Conservation (phyloP, 2,329 filamentous ascomycete genomes). For the Karstenula rhodostoma region DNA sequence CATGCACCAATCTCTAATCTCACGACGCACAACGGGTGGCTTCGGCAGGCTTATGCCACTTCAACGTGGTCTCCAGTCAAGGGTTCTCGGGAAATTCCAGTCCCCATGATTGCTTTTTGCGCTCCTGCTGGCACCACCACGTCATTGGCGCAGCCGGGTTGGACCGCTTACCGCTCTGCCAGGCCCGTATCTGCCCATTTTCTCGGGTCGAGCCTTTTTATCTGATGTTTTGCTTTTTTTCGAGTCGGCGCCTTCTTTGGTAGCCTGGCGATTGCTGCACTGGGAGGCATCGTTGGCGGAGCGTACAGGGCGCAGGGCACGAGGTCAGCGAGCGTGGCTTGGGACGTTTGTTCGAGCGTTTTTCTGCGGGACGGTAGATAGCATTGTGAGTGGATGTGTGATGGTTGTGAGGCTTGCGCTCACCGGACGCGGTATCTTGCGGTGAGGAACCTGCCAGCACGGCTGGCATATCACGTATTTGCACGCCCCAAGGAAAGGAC, state of each 20-base stretch:
- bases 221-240: conserved; percentile 4
- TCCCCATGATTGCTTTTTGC: conserved; percentile 7
- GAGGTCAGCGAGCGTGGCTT: neutral
- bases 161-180: conserved; percentile 10
- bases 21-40: conserved; percentile 22
- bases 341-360: neutral
- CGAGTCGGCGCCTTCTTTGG: neutral
- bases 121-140: neutral
- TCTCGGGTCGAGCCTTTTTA: neutral
- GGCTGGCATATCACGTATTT: neutral
- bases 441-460: neutral
- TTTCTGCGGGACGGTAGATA: neutral
- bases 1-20: conserved; percentile 21
- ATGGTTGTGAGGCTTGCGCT: neutral
- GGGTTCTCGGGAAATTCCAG: conserved; percentile 1
- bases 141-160: conserved; percentile 1
- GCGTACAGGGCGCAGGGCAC: neutral
- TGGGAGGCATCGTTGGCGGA: neutral
- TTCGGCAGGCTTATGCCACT: conserved; percentile 31
- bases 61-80: conserved; percentile 20
- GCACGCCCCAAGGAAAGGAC: neutral
- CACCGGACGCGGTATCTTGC: conserved; percentile 9
- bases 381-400: neutral
- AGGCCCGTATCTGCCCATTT: conserved; percentile 7
- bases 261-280: neutral